These are phyloP conservation scores for Volvox reticuliferus DNA, from an alignment of 139 green algal genomes.

Conservation along the genomic window DNA sequence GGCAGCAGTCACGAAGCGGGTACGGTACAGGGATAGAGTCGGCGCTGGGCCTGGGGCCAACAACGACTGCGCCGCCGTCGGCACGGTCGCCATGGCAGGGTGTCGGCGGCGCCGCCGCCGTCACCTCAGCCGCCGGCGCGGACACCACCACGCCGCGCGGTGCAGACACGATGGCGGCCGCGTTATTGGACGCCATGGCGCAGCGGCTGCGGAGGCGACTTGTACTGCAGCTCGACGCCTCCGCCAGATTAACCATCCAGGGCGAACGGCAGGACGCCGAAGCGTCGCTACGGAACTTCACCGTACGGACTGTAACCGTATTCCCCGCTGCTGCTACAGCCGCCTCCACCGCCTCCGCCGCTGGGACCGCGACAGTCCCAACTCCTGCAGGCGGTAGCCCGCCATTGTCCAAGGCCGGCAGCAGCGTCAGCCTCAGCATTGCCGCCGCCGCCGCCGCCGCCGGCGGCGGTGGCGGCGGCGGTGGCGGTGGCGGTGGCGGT, in stretches of 20 bases:
- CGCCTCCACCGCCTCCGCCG: background rate
- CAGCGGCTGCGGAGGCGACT: slow-evolving; percentile 55
- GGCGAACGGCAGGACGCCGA: background rate
- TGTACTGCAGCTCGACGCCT: slow-evolving; percentile 57
- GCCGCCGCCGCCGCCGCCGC: background rate
- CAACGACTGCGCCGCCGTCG: background rate
- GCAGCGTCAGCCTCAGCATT: background rate
- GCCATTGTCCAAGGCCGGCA: background rate
- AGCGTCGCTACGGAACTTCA: slow-evolving; percentile 19
- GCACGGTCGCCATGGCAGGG: background rate
- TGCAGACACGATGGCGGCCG: background rate
- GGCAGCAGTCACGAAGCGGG: background rate
- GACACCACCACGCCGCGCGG: background rate
- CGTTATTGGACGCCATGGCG: background rate
- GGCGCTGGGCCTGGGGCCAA: background rate
- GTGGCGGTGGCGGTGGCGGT: background rate
- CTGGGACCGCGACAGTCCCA: background rate
- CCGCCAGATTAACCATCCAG: slow-evolving; percentile 12
- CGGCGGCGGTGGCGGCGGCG: background rate
- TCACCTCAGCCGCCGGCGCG: background rate
- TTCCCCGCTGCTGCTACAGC: background rate
- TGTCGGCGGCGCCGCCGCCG: background rate
- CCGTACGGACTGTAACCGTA: slow-evolving; percentile 23
- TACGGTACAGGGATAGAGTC: slow-evolving; percentile 29
- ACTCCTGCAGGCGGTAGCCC: background rate